A percentile compares a stretch with the other conserved stretches of the same genome.
Evolutionary conservation across 2,329 filamentous ascomycete species (phyloP).

Genomic region (Pseudovirgaria hyperparasitica): DNA sequence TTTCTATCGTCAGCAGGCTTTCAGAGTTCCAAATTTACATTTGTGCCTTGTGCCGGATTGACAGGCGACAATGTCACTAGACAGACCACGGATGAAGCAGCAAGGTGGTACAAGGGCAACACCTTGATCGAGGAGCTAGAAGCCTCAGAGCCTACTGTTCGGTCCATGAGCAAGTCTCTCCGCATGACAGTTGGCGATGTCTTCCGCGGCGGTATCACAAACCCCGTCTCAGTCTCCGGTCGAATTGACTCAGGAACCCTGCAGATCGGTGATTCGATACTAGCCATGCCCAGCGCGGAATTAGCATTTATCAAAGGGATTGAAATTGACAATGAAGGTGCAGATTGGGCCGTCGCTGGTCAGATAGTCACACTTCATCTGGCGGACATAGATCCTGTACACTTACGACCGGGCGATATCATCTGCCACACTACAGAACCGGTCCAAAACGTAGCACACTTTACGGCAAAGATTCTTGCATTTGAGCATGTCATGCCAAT

Average conservation of each 20-base stretch:
- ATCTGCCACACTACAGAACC: conserved; percentile 59
- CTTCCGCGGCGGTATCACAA: conserved; percentile 66
- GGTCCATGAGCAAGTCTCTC: conserved; percentile 65
- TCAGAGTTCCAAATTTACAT: conserved; percentile 64
- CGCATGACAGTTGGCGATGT: conserved; percentile 81
- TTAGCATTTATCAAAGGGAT: conserved; percentile 71
- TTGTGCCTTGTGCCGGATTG: conserved; percentile 82
- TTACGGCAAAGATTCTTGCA: conserved; percentile 74
- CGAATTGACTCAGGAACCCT: conserved; percentile 73
- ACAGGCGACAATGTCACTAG: conserved; percentile 74
- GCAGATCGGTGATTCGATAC: conserved; percentile 69
- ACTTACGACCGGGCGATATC: conserved; percentile 70
- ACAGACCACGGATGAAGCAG: conserved; percentile 37
- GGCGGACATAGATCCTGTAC: conserved; percentile 68
- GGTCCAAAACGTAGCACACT: conserved; percentile 57
- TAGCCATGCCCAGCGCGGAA: conserved; percentile 72
- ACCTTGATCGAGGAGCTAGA: conserved; percentile 80
- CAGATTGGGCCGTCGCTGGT: conserved; percentile 85
- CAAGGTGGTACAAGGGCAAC: conserved; percentile 65
- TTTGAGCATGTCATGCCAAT: conserved; percentile 86
- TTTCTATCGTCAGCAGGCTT: conserved; percentile 80
- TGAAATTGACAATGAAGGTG: conserved; percentile 57
- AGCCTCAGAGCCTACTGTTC: conserved; percentile 57
- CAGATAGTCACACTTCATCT: conserved; percentile 81
- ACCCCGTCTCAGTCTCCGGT: conserved; percentile 73